Base-by-base conservation (phyloP, 2,329 filamentous ascomycete genomes). In the Colletotrichum gloeosporioides region DNA sequence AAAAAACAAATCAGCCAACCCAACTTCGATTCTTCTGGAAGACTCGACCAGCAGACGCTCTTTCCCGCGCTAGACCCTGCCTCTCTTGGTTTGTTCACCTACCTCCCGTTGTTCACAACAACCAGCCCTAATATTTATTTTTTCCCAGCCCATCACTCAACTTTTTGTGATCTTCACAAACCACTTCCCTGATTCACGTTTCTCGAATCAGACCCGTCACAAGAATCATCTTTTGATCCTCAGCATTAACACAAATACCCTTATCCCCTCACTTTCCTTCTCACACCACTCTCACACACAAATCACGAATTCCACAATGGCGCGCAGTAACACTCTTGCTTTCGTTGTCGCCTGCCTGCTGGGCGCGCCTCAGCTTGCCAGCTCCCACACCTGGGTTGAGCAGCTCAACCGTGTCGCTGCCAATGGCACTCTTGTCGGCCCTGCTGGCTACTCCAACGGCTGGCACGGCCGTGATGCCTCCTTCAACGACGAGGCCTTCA, bases 301-400 rank as follows among this genome's bases (percentile, higher is more conserved):
- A 71, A 49, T 36, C 69, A 49, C 55, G 13, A 13, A 31, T 34
- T 13, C 62, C 59, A 76, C n/a, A 44, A 69, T 67, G 64, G 59
- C 55, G 31, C 73, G 78, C 27, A 63, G 80, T 44, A 73, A 79
- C 53, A 69, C 71, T n/a, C 44, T 78, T 66, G 63, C 59, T 10
- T 75, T 87, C 18, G 73, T 84, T 36, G 78, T 86, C 31, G 81
- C 86, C 53, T 78, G 87, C 64, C 78, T 77, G 16, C 18, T 76
- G 25, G 44, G 65, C n/a, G 71, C 67, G 27, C 67, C 71, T 8
- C 78, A 80, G 65, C 78, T 81, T 8, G 83, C 81, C 39, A 79
- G 79, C 31, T 93, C 92, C 44, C 96, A 98, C 85, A 94, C 92
- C 22, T 98, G 96, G 96, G 90, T 96, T 64, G 96, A 98, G 85